Percentiles rank a stretch among this genome's conserved stretches.
These are phyloP conservation scores for Sphagnum fallax DNA, from an alignment of 228 moss, liverwort and hornwort genomes.

Conservation along the genomic window DNA sequence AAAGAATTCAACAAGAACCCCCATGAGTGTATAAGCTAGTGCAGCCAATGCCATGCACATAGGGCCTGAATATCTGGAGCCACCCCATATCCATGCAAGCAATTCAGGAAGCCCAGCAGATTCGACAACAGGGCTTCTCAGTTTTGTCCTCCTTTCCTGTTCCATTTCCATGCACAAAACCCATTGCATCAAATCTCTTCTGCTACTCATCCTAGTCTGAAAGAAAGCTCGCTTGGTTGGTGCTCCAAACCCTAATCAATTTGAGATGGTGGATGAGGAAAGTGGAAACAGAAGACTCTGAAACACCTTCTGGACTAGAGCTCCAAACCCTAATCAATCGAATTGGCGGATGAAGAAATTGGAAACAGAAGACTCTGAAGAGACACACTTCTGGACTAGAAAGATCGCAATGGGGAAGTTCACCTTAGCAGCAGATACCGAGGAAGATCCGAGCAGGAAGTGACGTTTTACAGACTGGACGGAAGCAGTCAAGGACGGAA, in stretches of 20 bases:
- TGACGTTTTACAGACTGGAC: slow-evolving; percentile 1
- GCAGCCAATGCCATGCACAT: slow-evolving; percentile 2
- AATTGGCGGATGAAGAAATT: no score
- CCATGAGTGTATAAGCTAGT: slow-evolving; percentile 1
- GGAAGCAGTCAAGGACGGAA: neutral
- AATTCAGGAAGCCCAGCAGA: neutral
- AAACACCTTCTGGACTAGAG: neutral
- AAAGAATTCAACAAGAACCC: neutral
- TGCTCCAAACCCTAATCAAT: neutral
- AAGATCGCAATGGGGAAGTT: neutral
- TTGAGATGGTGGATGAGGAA: neutral
- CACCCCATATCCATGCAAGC: neutral
- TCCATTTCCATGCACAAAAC: neutral
- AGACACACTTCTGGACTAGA: neutral
- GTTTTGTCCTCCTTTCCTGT: slow-evolving; percentile 2
- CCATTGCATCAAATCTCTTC: neutral
- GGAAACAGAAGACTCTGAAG: neutral
- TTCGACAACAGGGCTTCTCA: neutral
- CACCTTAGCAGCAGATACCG: neutral
- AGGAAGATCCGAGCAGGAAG: neutral
- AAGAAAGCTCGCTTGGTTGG: neutral
- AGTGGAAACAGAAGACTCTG: neutral
- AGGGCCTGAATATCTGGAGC: slow-evolving; percentile 3
- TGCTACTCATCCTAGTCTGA: neutral
- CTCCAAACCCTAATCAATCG: neutral